These are phyloP conservation scores for Capronia americana DNA, from an alignment of 2,329 filamentous ascomycete genomes.

Conservation along the genomic window DNA sequence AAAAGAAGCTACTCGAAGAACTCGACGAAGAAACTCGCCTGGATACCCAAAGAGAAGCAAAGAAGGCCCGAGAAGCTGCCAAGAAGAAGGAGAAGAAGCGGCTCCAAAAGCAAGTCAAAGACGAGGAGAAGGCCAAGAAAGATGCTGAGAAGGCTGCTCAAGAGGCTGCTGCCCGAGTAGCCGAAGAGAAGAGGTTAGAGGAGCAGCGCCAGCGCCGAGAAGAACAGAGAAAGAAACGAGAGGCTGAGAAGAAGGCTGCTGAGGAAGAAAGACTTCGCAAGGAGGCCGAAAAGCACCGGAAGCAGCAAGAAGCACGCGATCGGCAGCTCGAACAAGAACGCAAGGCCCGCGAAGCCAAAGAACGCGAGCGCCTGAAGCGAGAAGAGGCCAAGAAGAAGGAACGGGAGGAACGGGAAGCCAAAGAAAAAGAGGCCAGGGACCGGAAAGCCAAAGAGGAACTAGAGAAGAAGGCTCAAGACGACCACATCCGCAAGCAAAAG, in stretches of 20 bases:
- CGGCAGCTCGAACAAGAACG: conserved; percentile 84
- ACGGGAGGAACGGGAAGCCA: conserved; percentile 64
- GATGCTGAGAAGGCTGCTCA: conserved; percentile 90
- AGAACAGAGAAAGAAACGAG: conserved; percentile 88
- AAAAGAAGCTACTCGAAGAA: conserved; percentile 88
- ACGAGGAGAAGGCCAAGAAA: conserved; percentile 87
- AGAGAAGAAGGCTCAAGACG: conserved; percentile 60
- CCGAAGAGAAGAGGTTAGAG: conserved; percentile 78
- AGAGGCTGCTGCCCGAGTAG: conserved; percentile 75
- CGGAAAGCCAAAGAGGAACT: conserved; percentile 66
- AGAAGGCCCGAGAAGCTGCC: conserved; percentile 91
- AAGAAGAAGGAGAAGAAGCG: conserved; percentile 94
- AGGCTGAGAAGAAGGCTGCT: conserved; percentile 85
- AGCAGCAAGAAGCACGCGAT: conserved; percentile 82
- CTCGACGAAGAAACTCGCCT: conserved; percentile 82
- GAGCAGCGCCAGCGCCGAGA: conserved; percentile 83
- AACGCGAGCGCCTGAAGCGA: conserved; percentile 78
- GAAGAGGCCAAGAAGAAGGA: conserved; percentile 78
- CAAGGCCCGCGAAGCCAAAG: conserved; percentile 79
- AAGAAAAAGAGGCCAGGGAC: conserved; percentile 78
- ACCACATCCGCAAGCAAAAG: conserved; percentile 63
- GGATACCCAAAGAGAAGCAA: conserved; percentile 81
- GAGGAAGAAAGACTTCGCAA: conserved; percentile 86
- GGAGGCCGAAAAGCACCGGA: conserved; percentile 81
- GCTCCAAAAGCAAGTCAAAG: conserved; percentile 83